Conservation (phyloP, 2,329 filamentous ascomycete species). For the Didymella segeticola region DNA sequence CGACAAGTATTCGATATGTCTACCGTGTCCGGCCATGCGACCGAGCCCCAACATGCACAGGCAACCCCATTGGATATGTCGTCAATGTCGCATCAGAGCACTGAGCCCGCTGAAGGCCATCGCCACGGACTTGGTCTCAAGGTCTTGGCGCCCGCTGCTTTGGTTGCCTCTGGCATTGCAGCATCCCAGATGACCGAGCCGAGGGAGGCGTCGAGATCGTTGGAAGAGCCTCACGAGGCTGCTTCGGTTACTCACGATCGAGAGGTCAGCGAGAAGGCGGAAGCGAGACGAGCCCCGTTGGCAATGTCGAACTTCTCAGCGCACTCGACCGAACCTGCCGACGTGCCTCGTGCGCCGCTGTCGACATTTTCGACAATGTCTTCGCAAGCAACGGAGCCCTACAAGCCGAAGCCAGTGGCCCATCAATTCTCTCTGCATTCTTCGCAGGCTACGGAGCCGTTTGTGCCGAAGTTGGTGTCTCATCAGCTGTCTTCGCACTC, state of each 20-base stretch:
- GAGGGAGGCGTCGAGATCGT: constrained; percentile 3
- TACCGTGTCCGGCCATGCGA: constrained; percentile 32
- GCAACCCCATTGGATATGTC: constrained; percentile 25
- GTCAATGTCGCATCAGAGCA: constrained; percentile 36
- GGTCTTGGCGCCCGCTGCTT: constrained; percentile 21
- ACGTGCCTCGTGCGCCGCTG: constrained; percentile 21
- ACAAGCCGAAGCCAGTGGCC: constrained; percentile 1
- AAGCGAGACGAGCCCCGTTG: constrained; percentile 19
- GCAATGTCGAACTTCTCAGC: constrained; percentile 36
- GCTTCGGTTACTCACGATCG: neutral
- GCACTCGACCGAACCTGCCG: constrained; percentile 37
- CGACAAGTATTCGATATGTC: constrained; percentile 28
- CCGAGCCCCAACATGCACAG: constrained; percentile 30
- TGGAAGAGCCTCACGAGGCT: neutral
- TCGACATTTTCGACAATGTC: constrained; percentile 33
- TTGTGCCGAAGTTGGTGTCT: neutral
- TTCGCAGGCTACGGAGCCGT: constrained; percentile 31
- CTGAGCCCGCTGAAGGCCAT: constrained; percentile 33
- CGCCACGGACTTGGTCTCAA: constrained; percentile 18
- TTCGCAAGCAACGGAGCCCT: constrained; percentile 37
- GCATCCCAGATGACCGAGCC: constrained; percentile 39
- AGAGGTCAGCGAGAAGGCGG: neutral
- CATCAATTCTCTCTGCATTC: constrained; percentile 19
- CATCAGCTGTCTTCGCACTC: constrained; percentile 23
- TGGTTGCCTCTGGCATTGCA: constrained; percentile 37